These are phyloP conservation scores for Pseudocercospora macadamiae DNA, from an alignment of 2,329 filamentous ascomycete genomes.

Conservation along the genomic window DNA sequence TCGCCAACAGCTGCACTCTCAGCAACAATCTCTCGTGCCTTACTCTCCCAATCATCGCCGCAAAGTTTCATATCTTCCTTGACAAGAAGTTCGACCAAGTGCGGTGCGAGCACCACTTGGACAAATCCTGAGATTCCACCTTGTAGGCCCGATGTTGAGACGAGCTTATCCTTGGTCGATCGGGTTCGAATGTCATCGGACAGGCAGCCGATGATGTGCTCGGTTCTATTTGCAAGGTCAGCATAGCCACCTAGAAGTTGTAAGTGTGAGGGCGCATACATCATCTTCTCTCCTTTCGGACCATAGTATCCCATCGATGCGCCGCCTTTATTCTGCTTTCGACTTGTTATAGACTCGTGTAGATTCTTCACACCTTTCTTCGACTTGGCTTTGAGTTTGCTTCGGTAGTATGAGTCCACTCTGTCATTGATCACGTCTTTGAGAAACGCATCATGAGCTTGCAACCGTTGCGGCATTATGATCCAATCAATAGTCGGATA, in stretches of 20 bases:
- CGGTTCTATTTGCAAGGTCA: conserved; percentile 31
- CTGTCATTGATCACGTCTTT: conserved; percentile 31
- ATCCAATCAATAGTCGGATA: conserved; percentile 42
- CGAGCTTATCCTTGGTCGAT: conserved; percentile 34
- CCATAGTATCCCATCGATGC: conserved; percentile 41
- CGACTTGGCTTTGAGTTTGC: conserved; percentile 28
- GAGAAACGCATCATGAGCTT: conserved; percentile 30
- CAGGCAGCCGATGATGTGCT: conserved; percentile 37
- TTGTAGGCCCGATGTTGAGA: conserved; percentile 36
- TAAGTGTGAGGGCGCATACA: conserved; percentile 29
- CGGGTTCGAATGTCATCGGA: conserved; percentile 32
- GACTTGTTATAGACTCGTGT: conserved; percentile 17
- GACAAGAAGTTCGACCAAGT: conserved; percentile 40
- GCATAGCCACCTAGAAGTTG: background rate
- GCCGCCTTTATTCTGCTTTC: conserved; percentile 12
- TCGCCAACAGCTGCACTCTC: conserved; percentile 40
- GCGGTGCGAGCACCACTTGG: conserved; percentile 42
- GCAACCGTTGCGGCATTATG: conserved; percentile 30
- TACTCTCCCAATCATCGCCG: conserved; percentile 19
- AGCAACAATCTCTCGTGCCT: conserved; percentile 31
- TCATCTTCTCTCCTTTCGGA: conserved; percentile 38
- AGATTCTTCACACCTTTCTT: conserved; percentile 30
- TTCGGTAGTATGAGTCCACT: conserved; percentile 30
- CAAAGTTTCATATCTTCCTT: conserved; percentile 38
- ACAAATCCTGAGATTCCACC: conserved; percentile 42